phyloP scores from a whole-genome alignment of 2,329 filamentous ascomycete species.

The Scytalidium lignicola region DNA sequence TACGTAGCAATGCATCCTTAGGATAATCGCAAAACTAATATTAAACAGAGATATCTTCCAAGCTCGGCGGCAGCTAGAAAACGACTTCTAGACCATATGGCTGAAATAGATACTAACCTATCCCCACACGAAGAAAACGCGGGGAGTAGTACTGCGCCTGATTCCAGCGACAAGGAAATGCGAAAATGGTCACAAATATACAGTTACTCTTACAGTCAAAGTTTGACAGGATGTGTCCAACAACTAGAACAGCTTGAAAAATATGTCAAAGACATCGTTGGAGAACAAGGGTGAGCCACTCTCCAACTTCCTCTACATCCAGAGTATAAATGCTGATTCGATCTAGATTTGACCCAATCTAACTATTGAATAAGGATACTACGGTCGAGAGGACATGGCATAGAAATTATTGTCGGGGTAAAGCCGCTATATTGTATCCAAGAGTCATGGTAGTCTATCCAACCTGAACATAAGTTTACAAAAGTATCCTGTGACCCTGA shows the following conservation, averaged over 20 bases:
- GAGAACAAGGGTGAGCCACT: conserved; percentile 39
- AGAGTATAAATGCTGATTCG: not conserved
- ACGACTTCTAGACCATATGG: conserved; percentile 45
- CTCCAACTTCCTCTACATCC: not conserved
- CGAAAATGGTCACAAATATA: conserved; percentile 53
- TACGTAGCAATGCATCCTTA: conserved; percentile 5
- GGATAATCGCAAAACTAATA: not conserved
- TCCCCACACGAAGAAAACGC: conserved; percentile 5
- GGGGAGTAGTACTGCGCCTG: not conserved
- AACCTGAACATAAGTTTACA: not conserved
- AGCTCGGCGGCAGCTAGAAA: conserved; percentile 49
- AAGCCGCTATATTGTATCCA: too few relatives aligned
- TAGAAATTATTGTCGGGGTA: too few relatives aligned
- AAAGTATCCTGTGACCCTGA: not conserved
- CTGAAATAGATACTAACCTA: conserved; percentile 39
- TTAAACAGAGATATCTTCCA: conserved; percentile 43
- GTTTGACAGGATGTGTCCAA: conserved; percentile 46
- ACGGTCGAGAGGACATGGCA: too few relatives aligned
- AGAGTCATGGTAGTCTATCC: not conserved
- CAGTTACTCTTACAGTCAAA: conserved; percentile 49
- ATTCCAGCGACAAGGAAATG: conserved; percentile 17
- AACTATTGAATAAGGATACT: too few relatives aligned
- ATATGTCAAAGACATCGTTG: conserved; percentile 53
- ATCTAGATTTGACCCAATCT: not conserved
- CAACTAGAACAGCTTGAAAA: conserved; percentile 50